Evolutionary conservation across 305 asterid species (phyloP), one percentile per base, ranked within the genome.

Genomic region (Stenogyne calaminthoides): DNA sequence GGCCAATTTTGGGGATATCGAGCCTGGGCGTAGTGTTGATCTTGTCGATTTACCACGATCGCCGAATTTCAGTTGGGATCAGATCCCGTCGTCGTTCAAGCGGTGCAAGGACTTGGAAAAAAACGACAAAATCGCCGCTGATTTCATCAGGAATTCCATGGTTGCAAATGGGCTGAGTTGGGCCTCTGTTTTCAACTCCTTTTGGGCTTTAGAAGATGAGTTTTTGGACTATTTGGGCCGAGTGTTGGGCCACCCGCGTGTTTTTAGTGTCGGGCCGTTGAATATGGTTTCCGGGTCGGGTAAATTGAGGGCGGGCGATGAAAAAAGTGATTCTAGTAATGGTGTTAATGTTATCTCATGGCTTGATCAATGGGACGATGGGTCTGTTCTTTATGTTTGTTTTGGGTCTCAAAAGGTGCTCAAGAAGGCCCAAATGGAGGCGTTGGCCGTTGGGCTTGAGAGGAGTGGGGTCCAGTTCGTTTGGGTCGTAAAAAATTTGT

Each of bases 391-490:
- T 65, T 88, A 90, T 32, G 88, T 78, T 10, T 85, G 91, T 62
- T 92, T 90, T 72, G 94, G 96, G 54, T 87, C 95, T 47, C 97
- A 88, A 40, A 86, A 82, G 73, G 0, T 80, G 25, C 71, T 92
- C 9, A 85, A 77, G 61, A 80, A 80, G 47, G 84, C 84, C 22
- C 95, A 92, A 74, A 78, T 84, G 57, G 92, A 86, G 52, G 93
- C 95, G 0, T 46, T 90, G 73, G 84, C 87, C 1, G 64, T 6
- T 40, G 96, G 85, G 77, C 95, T 93, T 15, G 91, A 87, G 12
- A 58, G 22, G 42, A 93, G 97, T n/a, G 84, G 83, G 2, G 86
- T 82, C 22, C 88, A 75, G 6, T 90, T 89, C 59, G 44, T 90
- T 65, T 88, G 89, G 90, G 96, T 80, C 9, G 64, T 56, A 1